phyloP scores from a whole-genome alignment of 202 grass and related monocot species.

The Setaria viridis region DNA sequence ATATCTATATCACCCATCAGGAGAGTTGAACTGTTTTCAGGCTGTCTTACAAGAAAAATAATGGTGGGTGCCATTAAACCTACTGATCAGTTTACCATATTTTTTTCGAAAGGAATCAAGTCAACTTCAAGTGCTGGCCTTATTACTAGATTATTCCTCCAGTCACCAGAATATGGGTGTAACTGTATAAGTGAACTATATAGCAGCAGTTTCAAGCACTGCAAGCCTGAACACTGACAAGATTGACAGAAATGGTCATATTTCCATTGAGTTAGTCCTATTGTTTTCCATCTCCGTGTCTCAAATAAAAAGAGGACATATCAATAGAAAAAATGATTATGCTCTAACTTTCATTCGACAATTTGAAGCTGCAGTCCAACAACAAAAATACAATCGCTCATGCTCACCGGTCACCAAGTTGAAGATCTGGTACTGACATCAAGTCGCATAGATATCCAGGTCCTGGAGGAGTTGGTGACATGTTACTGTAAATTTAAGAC shows the following conservation, averaged over 20 bases:
- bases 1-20: background rate
- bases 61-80: background rate
- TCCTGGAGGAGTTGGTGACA: conserved; percentile 1
- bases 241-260: background rate
- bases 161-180: background rate
- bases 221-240: background rate
- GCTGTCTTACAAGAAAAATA: background rate
- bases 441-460: background rate
- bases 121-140: background rate
- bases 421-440: conserved; percentile 15
- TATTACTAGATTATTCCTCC: conserved; percentile 1
- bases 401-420: conserved; percentile 2
- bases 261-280: background rate
- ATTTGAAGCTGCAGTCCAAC: background rate
- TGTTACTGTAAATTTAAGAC: conserved; percentile 7
- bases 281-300: background rate
- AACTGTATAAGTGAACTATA: background rate
- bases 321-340: background rate
- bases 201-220: background rate
- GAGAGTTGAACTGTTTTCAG: background rate
- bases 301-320: background rate
- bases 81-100: background rate
- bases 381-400: background rate
- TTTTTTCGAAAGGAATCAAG: background rate
- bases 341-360: background rate